These are phyloP conservation scores for Halteria grandinella DNA, from an alignment of 73 alveolate species.

Conservation along the genomic window DNA sequence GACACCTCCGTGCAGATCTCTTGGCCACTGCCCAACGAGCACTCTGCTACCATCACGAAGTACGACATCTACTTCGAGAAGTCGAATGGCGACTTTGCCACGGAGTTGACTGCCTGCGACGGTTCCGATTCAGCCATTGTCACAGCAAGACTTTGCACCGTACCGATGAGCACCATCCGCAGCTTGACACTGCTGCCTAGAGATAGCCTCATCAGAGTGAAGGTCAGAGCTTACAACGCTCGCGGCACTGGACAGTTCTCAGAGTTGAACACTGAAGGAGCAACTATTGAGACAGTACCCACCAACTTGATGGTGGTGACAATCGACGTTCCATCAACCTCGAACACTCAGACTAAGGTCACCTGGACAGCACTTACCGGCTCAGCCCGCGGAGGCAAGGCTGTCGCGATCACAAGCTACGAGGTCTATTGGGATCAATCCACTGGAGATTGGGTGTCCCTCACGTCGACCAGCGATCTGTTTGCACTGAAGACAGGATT, in stretches of 20 bases:
- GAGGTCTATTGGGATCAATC: constrained; percentile 6
- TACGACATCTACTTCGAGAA: constrained; percentile 10
- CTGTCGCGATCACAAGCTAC: constrained; percentile 36
- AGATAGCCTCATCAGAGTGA: constrained; percentile 24
- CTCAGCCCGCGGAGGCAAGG: constrained; percentile 20
- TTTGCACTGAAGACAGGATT: constrained; percentile 1
- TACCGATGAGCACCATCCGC: constrained; percentile 53
- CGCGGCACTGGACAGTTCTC: constrained; percentile 57
- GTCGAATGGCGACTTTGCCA: constrained; percentile 7
- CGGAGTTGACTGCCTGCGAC: constrained; percentile 39
- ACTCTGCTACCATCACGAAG: constrained; percentile 15
- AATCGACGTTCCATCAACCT: constrained; percentile 4
- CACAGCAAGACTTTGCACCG: constrained; percentile 28
- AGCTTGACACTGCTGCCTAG: neutral
- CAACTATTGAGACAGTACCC: constrained; percentile 41
- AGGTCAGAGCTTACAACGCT: constrained; percentile 40
- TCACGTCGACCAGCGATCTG: neutral
- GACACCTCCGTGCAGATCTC: constrained; percentile 11
- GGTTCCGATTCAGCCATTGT: constrained; percentile 53
- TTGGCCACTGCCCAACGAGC: constrained; percentile 47
- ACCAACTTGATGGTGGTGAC: neutral
- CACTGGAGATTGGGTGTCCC: constrained; percentile 5
- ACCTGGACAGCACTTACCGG: constrained; percentile 6
- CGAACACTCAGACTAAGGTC: constrained; percentile 4
- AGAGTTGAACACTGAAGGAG: constrained; percentile 49